Conservation (phyloP, 2,329 filamentous ascomycete genomes). For the Sarocladiaceae sp. region DNA sequence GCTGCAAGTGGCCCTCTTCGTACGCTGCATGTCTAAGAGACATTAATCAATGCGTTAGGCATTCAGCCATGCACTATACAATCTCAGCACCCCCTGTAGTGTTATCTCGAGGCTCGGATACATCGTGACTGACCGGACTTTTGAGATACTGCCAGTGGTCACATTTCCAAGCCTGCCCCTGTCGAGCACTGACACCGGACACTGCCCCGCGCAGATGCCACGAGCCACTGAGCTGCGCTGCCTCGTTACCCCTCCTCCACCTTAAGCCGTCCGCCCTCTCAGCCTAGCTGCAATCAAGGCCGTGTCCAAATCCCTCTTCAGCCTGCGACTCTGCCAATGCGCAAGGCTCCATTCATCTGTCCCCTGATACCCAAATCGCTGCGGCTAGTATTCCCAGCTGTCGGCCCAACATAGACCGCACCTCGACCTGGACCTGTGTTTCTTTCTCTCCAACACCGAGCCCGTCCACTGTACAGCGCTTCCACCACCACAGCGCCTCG, state of each 20-base stretch:
- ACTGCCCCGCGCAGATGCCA: background rate
- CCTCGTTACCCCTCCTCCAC: constrained; percentile 5
- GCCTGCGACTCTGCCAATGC: background rate
- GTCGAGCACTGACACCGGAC: background rate
- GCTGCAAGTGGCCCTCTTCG: background rate
- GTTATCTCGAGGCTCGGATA: too few species aligned
- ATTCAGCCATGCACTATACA: too few species aligned
- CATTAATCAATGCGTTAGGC: too few species aligned
- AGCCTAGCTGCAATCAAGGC: background rate
- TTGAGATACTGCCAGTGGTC: too few species aligned
- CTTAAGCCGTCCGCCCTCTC: background rate
- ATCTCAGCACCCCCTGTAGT: too few species aligned
- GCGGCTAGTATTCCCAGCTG: background rate
- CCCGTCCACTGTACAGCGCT: background rate
- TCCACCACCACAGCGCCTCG: background rate
- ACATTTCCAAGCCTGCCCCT: background rate
- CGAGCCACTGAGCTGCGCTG: background rate
- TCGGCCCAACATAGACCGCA: background rate
- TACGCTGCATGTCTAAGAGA: too few species aligned
- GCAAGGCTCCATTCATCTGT: background rate
- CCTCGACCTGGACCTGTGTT: background rate
- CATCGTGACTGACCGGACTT: too few species aligned
- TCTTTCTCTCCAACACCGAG: background rate
- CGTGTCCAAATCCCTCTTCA: background rate
- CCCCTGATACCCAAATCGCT: constrained; percentile 5